Evolutionary conservation across 331 rosid genomes (phyloP).

Genomic region (Cydonia oblonga): DNA sequence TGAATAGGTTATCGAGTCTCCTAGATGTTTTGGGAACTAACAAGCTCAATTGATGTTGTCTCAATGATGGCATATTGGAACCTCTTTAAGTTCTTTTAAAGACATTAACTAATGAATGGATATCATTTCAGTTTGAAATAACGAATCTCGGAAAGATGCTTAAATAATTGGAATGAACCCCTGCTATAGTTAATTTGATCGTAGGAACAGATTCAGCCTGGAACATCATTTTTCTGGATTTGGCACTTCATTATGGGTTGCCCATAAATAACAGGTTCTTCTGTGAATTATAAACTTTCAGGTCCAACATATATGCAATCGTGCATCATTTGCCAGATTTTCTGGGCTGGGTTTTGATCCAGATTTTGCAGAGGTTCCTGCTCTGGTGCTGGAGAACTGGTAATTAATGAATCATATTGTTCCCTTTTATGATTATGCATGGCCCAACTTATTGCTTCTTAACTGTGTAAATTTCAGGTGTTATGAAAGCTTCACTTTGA

Average conservation of each 20-base stretch:
- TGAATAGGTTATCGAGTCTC: not conserved
- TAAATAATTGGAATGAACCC: not conserved
- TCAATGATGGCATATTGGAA: not conserved
- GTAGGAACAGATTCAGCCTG: not conserved
- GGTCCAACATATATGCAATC: constrained; percentile 95
- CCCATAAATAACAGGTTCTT: not conserved
- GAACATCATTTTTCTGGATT: not conserved
- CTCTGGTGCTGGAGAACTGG: constrained; percentile 85
- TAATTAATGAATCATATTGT: constrained; percentile 15
- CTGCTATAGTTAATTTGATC: not conserved
- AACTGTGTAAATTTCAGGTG: constrained; percentile 45
- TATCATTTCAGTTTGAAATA: not conserved
- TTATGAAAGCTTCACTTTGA: constrained; percentile 60
- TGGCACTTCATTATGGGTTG: not conserved
- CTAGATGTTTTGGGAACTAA: too few relatives aligned
- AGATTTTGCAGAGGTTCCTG: constrained; percentile 88
- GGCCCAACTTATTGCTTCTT: constrained; percentile 16
- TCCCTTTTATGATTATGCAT: constrained; percentile 11
- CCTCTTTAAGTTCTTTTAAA: not conserved
- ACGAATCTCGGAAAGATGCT: not conserved
- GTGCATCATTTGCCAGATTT: constrained; percentile 70
- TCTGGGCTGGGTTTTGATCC: constrained; percentile 91
- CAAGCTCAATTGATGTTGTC: not conserved
- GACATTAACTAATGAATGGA: not conserved
- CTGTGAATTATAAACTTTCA: constrained; percentile 15